A percentile compares a stretch with the other conserved stretches of the same genome.
Evolutionary conservation across 108 stramenopile genomes (phyloP).

Genomic region (Cyclotella kingstonii): DNA sequence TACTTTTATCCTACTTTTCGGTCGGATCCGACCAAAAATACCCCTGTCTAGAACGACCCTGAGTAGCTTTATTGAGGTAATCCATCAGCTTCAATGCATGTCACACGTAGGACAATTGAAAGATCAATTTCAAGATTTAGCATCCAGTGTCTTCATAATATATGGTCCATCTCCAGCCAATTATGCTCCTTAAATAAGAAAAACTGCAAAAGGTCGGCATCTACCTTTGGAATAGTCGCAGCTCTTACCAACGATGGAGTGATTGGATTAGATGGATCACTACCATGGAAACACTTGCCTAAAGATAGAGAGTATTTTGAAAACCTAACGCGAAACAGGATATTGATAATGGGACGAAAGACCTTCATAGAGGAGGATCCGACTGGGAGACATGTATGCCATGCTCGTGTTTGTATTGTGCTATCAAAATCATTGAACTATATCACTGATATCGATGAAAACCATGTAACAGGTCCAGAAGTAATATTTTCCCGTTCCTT

Average conservation of each 20-base stretch:
- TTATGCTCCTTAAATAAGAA: not conserved
- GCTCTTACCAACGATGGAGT: conserved; percentile 61
- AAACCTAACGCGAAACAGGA: conserved; percentile 48
- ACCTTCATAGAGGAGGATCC: conserved; percentile 57
- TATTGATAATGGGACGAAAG: conserved; percentile 69
- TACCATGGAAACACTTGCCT: conserved; percentile 68
- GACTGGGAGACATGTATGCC: conserved; percentile 46
- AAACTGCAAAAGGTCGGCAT: not conserved
- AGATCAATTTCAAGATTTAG: too few relatives aligned
- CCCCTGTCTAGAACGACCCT: too few relatives aligned
- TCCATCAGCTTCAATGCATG: too few relatives aligned
- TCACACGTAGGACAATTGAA: too few relatives aligned
- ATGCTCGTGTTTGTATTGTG: conserved; percentile 61
- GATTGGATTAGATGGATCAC: conserved; percentile 67
- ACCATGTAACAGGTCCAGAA: not conserved
- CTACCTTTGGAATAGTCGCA: conserved; percentile 72
- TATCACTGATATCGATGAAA: conserved; percentile 1
- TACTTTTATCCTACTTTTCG: too few relatives aligned
- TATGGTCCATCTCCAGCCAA: not conserved
- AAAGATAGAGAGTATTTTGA: conserved; percentile 62
- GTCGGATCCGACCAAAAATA: too few relatives aligned
- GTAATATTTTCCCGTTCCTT: conserved; percentile 62
- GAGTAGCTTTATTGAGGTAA: too few relatives aligned
- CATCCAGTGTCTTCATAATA: too few relatives aligned
- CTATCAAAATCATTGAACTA: conserved; percentile 50